Evolutionary conservation across 176 grass and related monocot species (phyloP), one percentile per base, ranked within the genome.

Genomic region (Echinochloa phyllopogon): DNA sequence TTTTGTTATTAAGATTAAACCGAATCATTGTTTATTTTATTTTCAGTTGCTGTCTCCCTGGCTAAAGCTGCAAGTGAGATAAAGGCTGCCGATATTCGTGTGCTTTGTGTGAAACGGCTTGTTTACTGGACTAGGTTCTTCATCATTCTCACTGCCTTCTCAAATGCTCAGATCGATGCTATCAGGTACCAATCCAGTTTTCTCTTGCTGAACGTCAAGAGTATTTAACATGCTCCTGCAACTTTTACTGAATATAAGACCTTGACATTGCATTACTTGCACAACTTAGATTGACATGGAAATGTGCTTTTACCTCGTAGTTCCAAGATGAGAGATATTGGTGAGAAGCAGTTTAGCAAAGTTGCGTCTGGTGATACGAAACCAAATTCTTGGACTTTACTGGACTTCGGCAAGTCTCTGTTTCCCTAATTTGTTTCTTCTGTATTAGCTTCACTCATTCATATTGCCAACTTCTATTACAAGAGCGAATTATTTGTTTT

Each of bases 101-200:
- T 98, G 17, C 87, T 98, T 33, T 94, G 90, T 58, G 96, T 94
- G 59, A 95, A 94, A 76, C 93, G 93, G 12, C 85, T 98, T 60
- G 96, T 98, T 24, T 98, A 98, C 74, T 98, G 93, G 96, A 98
- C 96, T 64, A 92, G 88, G 56, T 98, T 95, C 78, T 98, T 95
- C 79, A 95, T 98, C 71, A 98, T 98, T 45, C 87, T 89, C 69
- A 98, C 96, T 61, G 96, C 96, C 21, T 98, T 92, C 86, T 98
- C 96, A 8, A 92, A 94, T 45, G 93, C 96, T 37, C 96, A 98
- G 88, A 95, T 95, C 50, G 94, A 95, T 75, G 96, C 96, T 65
- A 95, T 98, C 73, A 92, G 93, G 96, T 98, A 80, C 21, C 18
- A 61, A 52, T 27, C 6, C 0, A 58, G 36, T 79, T 87, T 60